These are phyloP conservation scores for Mycosphaerelloides madeirae DNA, from an alignment of 2,329 filamentous ascomycete genomes.

Conservation along the genomic window DNA sequence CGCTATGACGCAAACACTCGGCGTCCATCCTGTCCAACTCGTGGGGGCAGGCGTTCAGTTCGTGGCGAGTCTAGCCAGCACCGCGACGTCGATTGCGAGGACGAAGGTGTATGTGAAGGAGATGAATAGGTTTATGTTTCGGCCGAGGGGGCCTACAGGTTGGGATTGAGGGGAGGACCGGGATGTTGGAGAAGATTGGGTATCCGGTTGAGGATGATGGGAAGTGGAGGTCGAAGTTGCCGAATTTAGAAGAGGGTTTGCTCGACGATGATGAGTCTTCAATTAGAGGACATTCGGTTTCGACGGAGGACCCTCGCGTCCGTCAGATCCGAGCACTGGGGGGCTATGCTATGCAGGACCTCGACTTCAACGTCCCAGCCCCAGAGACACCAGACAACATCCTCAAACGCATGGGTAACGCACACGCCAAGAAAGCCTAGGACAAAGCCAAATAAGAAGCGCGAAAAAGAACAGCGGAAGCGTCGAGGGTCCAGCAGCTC, in stretches of 20 bases:
- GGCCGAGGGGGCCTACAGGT: constrained; percentile 6
- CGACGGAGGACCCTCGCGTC: constrained; percentile 18
- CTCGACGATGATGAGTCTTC: too few species aligned
- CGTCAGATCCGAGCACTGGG: constrained; percentile 18
- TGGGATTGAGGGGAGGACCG: constrained; percentile 2
- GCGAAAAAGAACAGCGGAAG: constrained; percentile 16
- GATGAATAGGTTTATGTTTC: constrained; percentile 7
- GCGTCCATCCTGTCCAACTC: constrained; percentile 19
- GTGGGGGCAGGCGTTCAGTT: constrained; percentile 21
- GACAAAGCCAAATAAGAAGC: constrained; percentile 12
- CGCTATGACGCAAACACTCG: constrained; percentile 18
- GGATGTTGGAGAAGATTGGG: constrained; percentile 10
- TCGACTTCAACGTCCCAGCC: constrained; percentile 20
- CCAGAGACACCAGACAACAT: constrained; percentile 11
- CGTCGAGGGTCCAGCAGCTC: constrained; percentile 10
- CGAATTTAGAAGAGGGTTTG: too few species aligned
- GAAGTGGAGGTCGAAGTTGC: too few species aligned
- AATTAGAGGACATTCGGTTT: background rate
- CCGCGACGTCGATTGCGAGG: constrained; percentile 6
- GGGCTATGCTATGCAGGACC: constrained; percentile 17
- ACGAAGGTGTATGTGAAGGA: constrained; percentile 9
- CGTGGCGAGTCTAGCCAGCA: constrained; percentile 9
- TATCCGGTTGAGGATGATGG: background rate
- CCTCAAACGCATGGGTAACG: constrained; percentile 13
- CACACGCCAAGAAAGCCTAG: background rate